Conservation (phyloP, 352 stramenopile genomes). For the Phytophthora colocasiae region DNA sequence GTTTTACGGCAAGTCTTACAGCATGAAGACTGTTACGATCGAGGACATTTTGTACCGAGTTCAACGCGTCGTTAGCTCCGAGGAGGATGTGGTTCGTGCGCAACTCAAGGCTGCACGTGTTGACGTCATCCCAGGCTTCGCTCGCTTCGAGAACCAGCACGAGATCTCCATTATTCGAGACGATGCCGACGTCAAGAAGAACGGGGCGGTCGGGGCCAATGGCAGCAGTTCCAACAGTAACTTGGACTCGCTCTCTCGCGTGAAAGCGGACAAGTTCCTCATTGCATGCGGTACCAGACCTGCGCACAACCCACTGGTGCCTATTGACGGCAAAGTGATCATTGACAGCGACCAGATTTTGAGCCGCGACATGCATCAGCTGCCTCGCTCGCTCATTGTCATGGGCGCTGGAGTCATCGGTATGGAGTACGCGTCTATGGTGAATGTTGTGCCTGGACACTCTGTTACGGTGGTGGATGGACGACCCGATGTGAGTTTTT, state of each 20-base stretch:
- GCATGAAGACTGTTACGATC: slow-evolving; percentile 84
- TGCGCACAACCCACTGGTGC: slow-evolving; percentile 76
- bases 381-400: slow-evolving; percentile 83
- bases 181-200: slow-evolving; percentile 20
- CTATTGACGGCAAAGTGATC: slow-evolving; percentile 85
- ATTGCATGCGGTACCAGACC: slow-evolving; percentile 88
- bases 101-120: slow-evolving; percentile 82
- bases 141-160: slow-evolving; percentile 78
- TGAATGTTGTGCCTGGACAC: slow-evolving; percentile 89
- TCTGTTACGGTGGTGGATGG: slow-evolving; percentile 89
- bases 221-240: slow-evolving; percentile 12
- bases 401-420: slow-evolving; percentile 88
- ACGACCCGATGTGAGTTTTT: slow-evolving; percentile 59
- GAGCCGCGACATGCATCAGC: slow-evolving; percentile 63
- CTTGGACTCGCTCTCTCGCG: slow-evolving; percentile 46
- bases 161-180: slow-evolving; percentile 79
- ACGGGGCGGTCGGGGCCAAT: slow-evolving; percentile 1
- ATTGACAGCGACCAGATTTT: slow-evolving; percentile 89
- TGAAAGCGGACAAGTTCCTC: slow-evolving; percentile 82
- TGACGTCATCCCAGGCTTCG: slow-evolving; percentile 74
- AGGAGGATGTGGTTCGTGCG: slow-evolving; percentile 84
- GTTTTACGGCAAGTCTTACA: slow-evolving; percentile 89
- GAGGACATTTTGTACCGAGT: slow-evolving; percentile 86
- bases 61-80: slow-evolving; percentile 76
- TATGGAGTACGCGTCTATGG: slow-evolving; percentile 93